phyloP scores from a whole-genome alignment of 352 stramenopile genomes.

The Aphanomyces cochlioides region DNA sequence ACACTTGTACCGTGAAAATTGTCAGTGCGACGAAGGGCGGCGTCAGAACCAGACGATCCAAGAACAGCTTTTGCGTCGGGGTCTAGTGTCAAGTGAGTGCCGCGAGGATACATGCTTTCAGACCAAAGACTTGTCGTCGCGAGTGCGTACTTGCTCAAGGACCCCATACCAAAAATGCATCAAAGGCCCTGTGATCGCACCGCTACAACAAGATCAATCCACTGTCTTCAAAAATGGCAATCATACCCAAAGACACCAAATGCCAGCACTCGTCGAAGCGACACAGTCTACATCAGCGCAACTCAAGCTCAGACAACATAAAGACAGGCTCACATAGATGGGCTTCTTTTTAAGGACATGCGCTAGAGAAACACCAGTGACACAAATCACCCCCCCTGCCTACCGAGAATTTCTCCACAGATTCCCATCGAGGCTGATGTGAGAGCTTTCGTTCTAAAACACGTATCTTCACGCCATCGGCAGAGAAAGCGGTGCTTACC shows the following conservation, averaged over 20 bases:
- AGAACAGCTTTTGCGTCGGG: constrained; percentile 67
- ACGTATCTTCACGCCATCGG: not conserved
- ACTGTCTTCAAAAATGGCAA: too few species aligned
- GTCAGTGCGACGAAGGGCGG: constrained; percentile 64
- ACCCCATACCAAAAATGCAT: constrained; percentile 70
- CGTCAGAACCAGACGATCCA: constrained; percentile 64
- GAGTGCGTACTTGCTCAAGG: constrained; percentile 57
- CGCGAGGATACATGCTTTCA: not conserved
- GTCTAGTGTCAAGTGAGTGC: constrained; percentile 36
- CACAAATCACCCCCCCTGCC: not conserved
- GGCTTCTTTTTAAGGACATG: constrained; percentile 70
- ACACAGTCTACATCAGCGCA: constrained; percentile 44
- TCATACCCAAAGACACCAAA: constrained; percentile 69
- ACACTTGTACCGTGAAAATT: constrained; percentile 51
- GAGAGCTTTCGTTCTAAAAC: constrained; percentile 55
- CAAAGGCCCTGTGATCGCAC: constrained; percentile 50
- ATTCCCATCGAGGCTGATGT: constrained; percentile 60
- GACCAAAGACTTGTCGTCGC: constrained; percentile 54
- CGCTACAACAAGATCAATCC: constrained; percentile 33
- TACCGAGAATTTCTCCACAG: constrained; percentile 63
- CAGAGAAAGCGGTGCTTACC: constrained; percentile 31
- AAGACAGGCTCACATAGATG: constrained; percentile 39
- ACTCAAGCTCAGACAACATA: constrained; percentile 4
- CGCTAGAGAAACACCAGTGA: constrained; percentile 33
- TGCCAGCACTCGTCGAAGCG: constrained; percentile 56